A percentile compares a stretch with the other conserved stretches of the same genome.
Conservation (phyloP, 2,329 filamentous ascomycete species). For the Claviceps maximensis region DNA sequence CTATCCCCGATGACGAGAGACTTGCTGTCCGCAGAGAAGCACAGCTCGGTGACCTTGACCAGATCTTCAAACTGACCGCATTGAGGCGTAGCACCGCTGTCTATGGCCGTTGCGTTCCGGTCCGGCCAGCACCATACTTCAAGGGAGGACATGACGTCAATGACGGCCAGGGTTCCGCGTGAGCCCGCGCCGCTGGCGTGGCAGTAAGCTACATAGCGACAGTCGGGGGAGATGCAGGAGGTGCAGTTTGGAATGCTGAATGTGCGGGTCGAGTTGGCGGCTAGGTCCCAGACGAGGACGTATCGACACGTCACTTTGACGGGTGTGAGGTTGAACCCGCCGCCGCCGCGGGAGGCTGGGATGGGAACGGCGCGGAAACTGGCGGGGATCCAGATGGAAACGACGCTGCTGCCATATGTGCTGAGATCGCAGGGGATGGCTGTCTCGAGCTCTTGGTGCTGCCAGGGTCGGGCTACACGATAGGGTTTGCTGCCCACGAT, state of each 20-base stretch:
- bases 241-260: constrained; percentile 26
- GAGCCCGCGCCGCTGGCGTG: constrained; percentile 20
- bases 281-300: constrained; percentile 28
- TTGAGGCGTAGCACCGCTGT: constrained; percentile 11
- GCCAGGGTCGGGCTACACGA: constrained; percentile 23
- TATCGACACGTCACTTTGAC: constrained; percentile 19
- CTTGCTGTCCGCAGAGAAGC: constrained; percentile 24
- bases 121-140: constrained; percentile 27
- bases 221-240: constrained; percentile 27
- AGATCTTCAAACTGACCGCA: constrained; percentile 22
- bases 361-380: constrained; percentile 21
- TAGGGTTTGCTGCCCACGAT: constrained; percentile 19
- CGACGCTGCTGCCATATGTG: constrained; percentile 24
- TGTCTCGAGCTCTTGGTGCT: constrained; percentile 25
- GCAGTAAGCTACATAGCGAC: constrained; percentile 27
- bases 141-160: constrained; percentile 24
- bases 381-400: constrained; percentile 29
- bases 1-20: constrained; percentile 22
- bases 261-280: constrained; percentile 22
- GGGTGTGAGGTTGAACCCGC: constrained; percentile 22
- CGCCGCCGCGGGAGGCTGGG: constrained; percentile 13
- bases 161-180: constrained; percentile 20
- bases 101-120: constrained; percentile 14
- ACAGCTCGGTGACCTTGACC: constrained; percentile 22
- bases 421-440: constrained; percentile 24